These are phyloP conservation scores for Solanum lycopersicoides DNA, from an alignment of 257 asterid genomes.

Conservation along the genomic window DNA sequence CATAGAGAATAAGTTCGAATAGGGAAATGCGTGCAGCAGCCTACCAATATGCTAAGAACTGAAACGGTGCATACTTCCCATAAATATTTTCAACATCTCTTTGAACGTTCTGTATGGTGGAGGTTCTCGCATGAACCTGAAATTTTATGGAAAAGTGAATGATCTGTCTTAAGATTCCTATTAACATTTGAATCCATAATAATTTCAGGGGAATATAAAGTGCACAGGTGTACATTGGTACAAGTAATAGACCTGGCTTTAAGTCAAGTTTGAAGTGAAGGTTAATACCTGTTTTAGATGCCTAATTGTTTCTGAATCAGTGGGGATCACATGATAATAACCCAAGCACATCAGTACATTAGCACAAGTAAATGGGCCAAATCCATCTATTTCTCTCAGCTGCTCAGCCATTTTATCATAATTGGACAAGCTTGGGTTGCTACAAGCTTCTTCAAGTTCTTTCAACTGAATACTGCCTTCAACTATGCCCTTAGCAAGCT, in stretches of 20 bases:
- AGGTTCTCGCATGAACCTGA: conserved; percentile 56
- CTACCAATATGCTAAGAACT: conserved; percentile 80
- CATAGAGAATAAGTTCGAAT: background rate
- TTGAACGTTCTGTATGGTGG: conserved; percentile 32
- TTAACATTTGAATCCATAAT: conserved; percentile 62
- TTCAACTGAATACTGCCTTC: conserved; percentile 47
- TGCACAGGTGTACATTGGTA: conserved; percentile 65
- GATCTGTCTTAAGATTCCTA: conserved; percentile 65
- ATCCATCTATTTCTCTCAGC: conserved; percentile 58
- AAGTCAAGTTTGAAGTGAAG: background rate
- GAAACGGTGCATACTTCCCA: conserved; percentile 67
- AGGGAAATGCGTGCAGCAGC: background rate
- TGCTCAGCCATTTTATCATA: conserved; percentile 47
- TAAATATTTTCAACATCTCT: conserved; percentile 52
- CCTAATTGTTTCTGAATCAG: conserved; percentile 85
- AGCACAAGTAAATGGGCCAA: conserved; percentile 79
- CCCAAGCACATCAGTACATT: conserved; percentile 90
- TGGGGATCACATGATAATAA: conserved; percentile 70
- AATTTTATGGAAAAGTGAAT: background rate
- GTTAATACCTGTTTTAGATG: conserved; percentile 62
- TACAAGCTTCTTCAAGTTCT: conserved; percentile 39
- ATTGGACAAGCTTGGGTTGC: conserved; percentile 18
- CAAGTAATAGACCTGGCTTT: conserved; percentile 29
- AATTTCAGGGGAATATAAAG: conserved; percentile 62
- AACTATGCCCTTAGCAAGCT: conserved; percentile 49